Conservation (phyloP, 2,329 filamentous ascomycete species). For the Botrytis cinerea region DNA sequence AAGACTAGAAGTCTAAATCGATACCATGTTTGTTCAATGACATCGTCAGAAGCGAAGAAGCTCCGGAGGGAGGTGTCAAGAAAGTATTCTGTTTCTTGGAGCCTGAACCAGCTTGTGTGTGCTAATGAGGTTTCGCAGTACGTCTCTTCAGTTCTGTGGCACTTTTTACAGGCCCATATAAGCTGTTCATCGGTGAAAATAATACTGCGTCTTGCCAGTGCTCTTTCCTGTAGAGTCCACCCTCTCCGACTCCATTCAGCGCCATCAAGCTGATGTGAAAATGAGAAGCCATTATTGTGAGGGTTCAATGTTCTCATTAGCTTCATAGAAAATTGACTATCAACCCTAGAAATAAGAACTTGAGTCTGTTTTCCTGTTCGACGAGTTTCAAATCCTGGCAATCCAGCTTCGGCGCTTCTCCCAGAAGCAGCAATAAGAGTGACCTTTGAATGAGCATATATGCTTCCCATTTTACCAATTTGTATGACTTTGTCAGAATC, state of each 20-base stretch:
- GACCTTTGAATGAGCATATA: constrained; percentile 22
- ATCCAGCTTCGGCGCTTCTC: not conserved
- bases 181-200: constrained; percentile 31
- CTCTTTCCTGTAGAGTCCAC: constrained; percentile 36
- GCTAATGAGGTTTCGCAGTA: constrained; percentile 4
- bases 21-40: not conserved
- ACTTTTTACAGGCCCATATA: constrained; percentile 36
- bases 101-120: constrained; percentile 1
- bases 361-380: not conserved
- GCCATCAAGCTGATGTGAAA: not conserved
- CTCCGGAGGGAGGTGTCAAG: not conserved
- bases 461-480: constrained; percentile 23
- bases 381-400: not conserved
- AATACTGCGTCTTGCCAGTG: constrained; percentile 31
- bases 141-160: constrained; percentile 8
- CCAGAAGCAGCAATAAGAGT: constrained; percentile 23
- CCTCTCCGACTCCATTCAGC: constrained; percentile 24
- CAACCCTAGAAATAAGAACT: not conserved
- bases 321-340: not conserved
- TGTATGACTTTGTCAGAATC: constrained; percentile 24
- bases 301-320: not conserved
- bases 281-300: not conserved
- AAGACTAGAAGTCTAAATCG: not conserved
- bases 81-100: constrained; percentile 1
- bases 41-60: not conserved